phyloP scores from a whole-genome alignment of 495 filamentous ascomycete species.

The Evernia prunastri region DNA sequence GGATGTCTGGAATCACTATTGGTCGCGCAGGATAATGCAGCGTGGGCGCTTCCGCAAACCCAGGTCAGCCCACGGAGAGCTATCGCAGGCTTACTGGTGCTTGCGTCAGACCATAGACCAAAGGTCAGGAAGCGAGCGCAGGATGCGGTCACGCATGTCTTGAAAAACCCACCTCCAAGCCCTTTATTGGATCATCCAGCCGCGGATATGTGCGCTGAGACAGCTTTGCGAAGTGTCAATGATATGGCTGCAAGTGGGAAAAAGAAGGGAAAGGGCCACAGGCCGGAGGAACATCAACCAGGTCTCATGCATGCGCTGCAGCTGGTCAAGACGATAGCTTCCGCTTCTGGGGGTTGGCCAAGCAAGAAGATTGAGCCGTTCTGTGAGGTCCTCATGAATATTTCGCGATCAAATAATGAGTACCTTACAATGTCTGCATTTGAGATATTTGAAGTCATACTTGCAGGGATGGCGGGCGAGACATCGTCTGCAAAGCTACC shows the following conservation, averaged over 20 bases:
- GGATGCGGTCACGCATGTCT: constrained; percentile 76
- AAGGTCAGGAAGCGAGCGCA: constrained; percentile 94
- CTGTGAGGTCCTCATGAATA: constrained; percentile 79
- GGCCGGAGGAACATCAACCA: constrained; percentile 60
- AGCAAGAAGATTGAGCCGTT: constrained; percentile 88
- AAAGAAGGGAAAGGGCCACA: constrained; percentile 52
- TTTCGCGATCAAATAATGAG: constrained; percentile 82
- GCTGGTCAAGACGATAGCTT: constrained; percentile 78
- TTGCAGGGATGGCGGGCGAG: constrained; percentile 81
- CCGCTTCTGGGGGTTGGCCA: constrained; percentile 90
- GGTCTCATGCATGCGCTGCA: constrained; percentile 85
- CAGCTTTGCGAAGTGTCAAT: constrained; percentile 67
- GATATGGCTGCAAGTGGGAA: constrained; percentile 58
- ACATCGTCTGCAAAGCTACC: constrained; percentile 83
- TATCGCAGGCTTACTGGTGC: constrained; percentile 73
- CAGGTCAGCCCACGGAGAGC: constrained; percentile 84
- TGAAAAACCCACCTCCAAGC: constrained; percentile 77
- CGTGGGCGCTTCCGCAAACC: constrained; percentile 79
- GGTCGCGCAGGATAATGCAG: constrained; percentile 74
- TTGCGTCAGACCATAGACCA: constrained; percentile 81
- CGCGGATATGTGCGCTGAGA: constrained; percentile 91
- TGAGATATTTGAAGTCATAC: constrained; percentile 94
- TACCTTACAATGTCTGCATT: constrained; percentile 94
- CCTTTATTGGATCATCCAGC: constrained; percentile 89
- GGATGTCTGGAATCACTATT: constrained; percentile 86